Base-by-base conservation (phyloP, 2,329 filamentous ascomycete genomes). In the Fusarium multiceps region DNA sequence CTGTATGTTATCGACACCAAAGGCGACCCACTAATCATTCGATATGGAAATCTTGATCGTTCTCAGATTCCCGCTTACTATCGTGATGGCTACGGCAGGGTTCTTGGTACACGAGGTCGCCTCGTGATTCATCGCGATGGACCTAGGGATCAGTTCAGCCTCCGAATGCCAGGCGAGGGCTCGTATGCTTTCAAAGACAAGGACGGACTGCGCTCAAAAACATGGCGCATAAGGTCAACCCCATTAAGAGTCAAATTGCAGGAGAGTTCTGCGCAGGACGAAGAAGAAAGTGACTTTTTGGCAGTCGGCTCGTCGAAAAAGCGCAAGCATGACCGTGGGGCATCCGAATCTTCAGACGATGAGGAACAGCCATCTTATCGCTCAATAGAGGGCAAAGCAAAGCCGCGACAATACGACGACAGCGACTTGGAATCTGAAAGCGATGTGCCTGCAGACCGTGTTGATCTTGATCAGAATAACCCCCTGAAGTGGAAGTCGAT, bases 21-120 rank as follows among this genome's bases (percentile, higher is more conserved):
- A 74, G 94, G 95, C 0, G 95, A 98, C 74, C 82, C 86, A 7
- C 86, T 93, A 49, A 93, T 96, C 69, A 79, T 91, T 46, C 86
- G 86, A 27, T 98, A 94, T 77, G 93, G 92, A 3, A 86, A 88
- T 28, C 85, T 92, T 41, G 89, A 97, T 76, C 88, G 88, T 37
- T 92, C 92, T 69, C 87, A 86, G 56, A 81, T 97, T 13, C 93
- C 94, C 0, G 74, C 80, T 4, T 98, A 97, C 76, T 85, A 86
- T 65, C 89, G 93, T 8, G 82, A 82, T 65, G 92, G 93, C 16
- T 82, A 83, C 58, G 93, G 93, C 4, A 85, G 84, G 60, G 82
- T 98, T 2, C 78, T 98, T 14, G 95, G 94, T 0, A 82, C 90
- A 0, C 78, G 83, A 3, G 81, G 82, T 4, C 83, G 85, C 46